Base-by-base conservation (phyloP, 805 yeast genomes). In the Tetrapisispora iriomotensis region DNA sequence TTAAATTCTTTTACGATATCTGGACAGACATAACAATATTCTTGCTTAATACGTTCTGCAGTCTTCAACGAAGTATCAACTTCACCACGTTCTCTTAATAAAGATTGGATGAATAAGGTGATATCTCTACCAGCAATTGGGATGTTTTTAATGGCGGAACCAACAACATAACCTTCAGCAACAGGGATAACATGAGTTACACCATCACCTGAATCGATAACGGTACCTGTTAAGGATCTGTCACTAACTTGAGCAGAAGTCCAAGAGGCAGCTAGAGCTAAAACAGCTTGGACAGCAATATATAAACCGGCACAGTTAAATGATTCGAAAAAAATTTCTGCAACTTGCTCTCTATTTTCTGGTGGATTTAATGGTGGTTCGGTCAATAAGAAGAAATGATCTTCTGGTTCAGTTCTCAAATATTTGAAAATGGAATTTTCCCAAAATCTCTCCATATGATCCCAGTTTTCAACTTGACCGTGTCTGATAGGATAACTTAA, bases 361-460 rank as follows among this genome's bases (percentile, higher is more conserved):
- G 99, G 99, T n/a, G 99, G 96, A 58, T 92, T 92, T 49, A 92
- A 74, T 18, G 99, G 99, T 9, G 99, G 99, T 66, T 92, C 99
- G 37, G 99, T 92, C 42, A 92, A 67, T 41, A 92, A 68, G 64
- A 92, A 92, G 59, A 85, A 87, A 58, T 92, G 99, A 64, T 92
- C 99, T 62, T 92, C 99, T 13, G 99, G 99, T 65, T 92, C 98
- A 61, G 97, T 86, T 62, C 96, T 78, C 51, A 92, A 73, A 61
- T 92, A 92, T 66, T 92, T 90, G 70, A 92, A 92, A 56, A 92
- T 88, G 34, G 95, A 85, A 55, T 84, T 83, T 58, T 92, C 97
- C 98, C 98, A 92, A 64, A 87, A 90, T 60, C 98, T 74, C 64
- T 92, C 98, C 98, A 92, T 92, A 59, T 92, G 96, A 66, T 92